Conservation (phyloP, 352 stramenopile species). For the Phytopythium ostracodes region DNA sequence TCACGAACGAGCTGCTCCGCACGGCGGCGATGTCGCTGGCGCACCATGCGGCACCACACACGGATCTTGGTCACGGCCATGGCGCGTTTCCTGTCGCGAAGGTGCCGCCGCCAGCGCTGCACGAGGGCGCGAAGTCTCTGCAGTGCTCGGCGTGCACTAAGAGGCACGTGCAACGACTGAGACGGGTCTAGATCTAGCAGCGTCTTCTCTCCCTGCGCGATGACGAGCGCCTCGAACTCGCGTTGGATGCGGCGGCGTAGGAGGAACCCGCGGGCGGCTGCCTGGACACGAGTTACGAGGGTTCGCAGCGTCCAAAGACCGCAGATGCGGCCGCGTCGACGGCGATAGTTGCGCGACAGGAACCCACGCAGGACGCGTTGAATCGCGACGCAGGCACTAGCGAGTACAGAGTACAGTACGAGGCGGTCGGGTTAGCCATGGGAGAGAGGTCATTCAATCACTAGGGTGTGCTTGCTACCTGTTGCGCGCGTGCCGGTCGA, state of each 20-base stretch:
- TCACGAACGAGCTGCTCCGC: constrained; percentile 45
- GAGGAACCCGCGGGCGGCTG: constrained; percentile 55
- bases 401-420: too few relatives aligned
- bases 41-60: constrained; percentile 76
- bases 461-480: constrained; percentile 19
- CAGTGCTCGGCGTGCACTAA: constrained; percentile 36
- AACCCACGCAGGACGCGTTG: constrained; percentile 48
- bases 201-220: constrained; percentile 34
- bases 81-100: constrained; percentile 50
- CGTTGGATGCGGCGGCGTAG: constrained; percentile 39
- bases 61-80: constrained; percentile 74
- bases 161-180: constrained; percentile 22
- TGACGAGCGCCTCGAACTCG: constrained; percentile 50
- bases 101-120: constrained; percentile 48
- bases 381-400: constrained; percentile 25
- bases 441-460: too few relatives aligned
- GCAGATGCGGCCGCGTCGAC: constrained; percentile 19
- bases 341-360: constrained; percentile 29
- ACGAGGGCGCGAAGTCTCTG: constrained; percentile 48
- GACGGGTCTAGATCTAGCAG: constrained; percentile 37
- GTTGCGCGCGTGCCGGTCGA: constrained; percentile 30
- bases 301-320: constrained; percentile 38
- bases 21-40: constrained; percentile 54
- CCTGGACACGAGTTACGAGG: constrained; percentile 52
- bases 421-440: too few relatives aligned